Evolutionary conservation across 768 basidiomycete genomes (phyloP), one percentile per base, ranked within the genome.

Genomic region (Leccinum rimulosum): DNA sequence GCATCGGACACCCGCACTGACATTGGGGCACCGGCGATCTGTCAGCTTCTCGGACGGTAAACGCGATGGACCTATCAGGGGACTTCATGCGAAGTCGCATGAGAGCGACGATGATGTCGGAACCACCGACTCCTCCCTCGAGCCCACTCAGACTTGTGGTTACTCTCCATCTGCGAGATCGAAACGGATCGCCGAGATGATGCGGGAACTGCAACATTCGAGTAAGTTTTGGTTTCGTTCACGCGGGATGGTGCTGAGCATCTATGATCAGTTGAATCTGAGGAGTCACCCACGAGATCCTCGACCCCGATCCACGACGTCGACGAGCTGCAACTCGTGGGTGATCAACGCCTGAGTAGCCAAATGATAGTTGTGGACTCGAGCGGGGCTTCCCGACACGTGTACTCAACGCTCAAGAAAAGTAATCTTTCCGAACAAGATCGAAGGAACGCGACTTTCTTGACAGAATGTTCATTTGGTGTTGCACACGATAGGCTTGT

Each of bases 11-110:
- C 88, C 87, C n/a, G 72, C 79, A 40, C 77, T 77, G 51, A 75
- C 68, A 54, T 63, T 73, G 15, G 73, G 75, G 12, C 84, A 87
- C 64, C 83, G 87, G n/a, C 82, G 93, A 40, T 93, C 91, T 47
- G 96, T 99, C 58, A 96, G 93, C 72, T 99, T 99, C 76, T 97
- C 95, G 27, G 97, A 99, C 70, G 97, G 97, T 6, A 89, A 87
- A 70, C 83, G 82, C 60, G 87, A 89, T 33, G 95, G 96, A 2
- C 93, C 91, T n/a, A 97, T 97, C 50, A 77, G 78, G 55, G 92
- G 88, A 4, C 72, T 88, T 47, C 74, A 71, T 2, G 58, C 48
- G 25, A 73, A 73, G 49, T 67, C 76, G 49, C 77, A 76, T 52
- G 73, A 72, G 38, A 73, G 74, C 15, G 76, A 75, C 14, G 80